Evolutionary conservation across 78 protist species (phyloP).

Genomic region (Planoprotostelium fungivorum): DNA sequence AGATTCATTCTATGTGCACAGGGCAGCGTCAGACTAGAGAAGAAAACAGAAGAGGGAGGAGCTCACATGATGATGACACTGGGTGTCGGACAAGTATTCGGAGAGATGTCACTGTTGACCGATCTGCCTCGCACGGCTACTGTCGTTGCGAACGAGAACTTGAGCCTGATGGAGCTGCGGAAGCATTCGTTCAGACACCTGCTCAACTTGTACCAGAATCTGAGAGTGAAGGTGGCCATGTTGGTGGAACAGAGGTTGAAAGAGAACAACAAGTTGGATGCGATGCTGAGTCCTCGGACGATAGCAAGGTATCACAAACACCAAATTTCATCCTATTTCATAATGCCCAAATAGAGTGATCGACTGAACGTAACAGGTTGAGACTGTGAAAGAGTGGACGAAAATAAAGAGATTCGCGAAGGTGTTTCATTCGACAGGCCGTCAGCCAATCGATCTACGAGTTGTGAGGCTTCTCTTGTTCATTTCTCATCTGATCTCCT

Average conservation of each 20-base stretch:
- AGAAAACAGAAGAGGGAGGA: conserved; percentile 3
- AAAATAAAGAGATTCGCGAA: no score
- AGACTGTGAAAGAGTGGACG: no score
- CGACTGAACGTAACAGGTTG: no score
- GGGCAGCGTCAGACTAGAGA: conserved; percentile 26
- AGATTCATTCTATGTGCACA: not conserved
- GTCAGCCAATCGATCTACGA: no score
- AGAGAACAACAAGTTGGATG: not conserved
- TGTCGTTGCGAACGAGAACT: not conserved
- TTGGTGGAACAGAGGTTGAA: not conserved
- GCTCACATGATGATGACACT: conserved; percentile 6
- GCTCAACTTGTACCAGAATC: not conserved
- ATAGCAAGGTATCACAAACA: not conserved
- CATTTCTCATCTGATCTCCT: no score
- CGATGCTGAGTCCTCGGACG: not conserved
- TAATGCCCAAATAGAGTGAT: no score
- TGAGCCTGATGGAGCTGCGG: not conserved
- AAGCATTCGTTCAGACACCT: not conserved
- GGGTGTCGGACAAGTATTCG: conserved; percentile 23
- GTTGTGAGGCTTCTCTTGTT: no score
- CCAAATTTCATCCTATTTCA: no score
- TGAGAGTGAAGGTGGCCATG: not conserved
- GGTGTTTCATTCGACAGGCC: no score
- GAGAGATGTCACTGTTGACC: conserved; percentile 40
- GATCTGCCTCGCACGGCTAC: conserved; percentile 24